Evolutionary conservation across 257 asterid species (phyloP), one percentile per base, ranked within the genome.

Genomic region (Plectranthus barbatus): DNA sequence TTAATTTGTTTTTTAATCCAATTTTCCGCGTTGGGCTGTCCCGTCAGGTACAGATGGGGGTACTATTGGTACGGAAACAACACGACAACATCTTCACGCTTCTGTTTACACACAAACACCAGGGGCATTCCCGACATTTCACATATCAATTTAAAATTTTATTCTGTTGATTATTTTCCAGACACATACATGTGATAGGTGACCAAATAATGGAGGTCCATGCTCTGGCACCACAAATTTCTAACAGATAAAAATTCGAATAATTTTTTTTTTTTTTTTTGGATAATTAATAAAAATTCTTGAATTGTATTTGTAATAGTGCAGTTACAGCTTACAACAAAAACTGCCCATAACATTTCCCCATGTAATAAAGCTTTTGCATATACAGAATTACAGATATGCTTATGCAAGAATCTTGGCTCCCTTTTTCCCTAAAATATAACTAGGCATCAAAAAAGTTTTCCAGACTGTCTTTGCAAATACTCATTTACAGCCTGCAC

Each of bases 381-480:
- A 42, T 19, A 3, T 60, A 67, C 50, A n/a, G n/a, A n/a, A n/a
- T n/a, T n/a, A n/a, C n/a, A 40, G 61, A 74, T 44, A 60, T 52
- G 59, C 52, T 47, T 49, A 50, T 71, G 49, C 71, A 67, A 66
- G 77, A 75, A 62, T 75, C 79, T 76, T 40, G 75, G 53, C 72
- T 40, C 70, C 60, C 21, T 47, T 63, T 80, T 76, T 61, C 47
- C n/a, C 48, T 41, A 36, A 70, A 29, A 37, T 60, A 50, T 29
- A 62, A 59, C 42, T 20, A 67, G 40, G 15, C 69, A 55, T 40
- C 34, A 52, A 74, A 70, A 66, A 51, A n/a, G n/a, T 39, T 76
- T 76, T 78, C 86, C 89, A 83, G 87, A 46, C 84, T 81, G 89
- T 79, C 62, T 62, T 76, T 53, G 60, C 46, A 54, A 69, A 60